These are phyloP conservation scores for Arthrinium puccinioides DNA, from an alignment of 2,329 filamentous ascomycete genomes.

Conservation along the genomic window DNA sequence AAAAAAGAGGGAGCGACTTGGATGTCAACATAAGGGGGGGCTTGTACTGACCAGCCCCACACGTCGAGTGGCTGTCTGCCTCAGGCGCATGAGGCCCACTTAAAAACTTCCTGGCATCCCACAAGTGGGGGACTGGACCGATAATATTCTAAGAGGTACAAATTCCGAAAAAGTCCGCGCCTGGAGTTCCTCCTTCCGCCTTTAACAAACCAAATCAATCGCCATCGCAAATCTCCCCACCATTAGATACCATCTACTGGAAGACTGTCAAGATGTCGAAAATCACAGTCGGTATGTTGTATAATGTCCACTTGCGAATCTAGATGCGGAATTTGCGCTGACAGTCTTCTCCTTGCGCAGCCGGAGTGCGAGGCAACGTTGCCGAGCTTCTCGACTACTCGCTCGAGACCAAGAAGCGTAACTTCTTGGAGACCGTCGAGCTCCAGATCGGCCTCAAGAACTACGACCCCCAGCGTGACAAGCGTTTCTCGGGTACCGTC, in stretches of 20 bases:
- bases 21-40: no score
- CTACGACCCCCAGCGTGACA: conserved; percentile 99
- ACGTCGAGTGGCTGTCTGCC: no score
- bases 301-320: background rate
- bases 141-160: no score
- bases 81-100: no score
- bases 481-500: conserved; percentile 99
- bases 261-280: conserved; percentile 87
- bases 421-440: conserved; percentile 94
- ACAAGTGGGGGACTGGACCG: no score
- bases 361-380: conserved; percentile 53
- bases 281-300: conserved; percentile 63
- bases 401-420: conserved; percentile 91
- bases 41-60: no score
- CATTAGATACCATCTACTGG: conserved; percentile 75
- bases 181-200: conserved; percentile 4
- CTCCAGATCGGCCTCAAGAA: conserved; percentile 90
- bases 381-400: conserved; percentile 93
- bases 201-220: no score
- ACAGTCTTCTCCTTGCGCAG: conserved; percentile 19
- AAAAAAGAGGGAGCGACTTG: no score
- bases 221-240: conserved; percentile 50
- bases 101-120: no score
- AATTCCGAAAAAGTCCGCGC: no score
- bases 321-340: background rate